Base-by-base conservation (phyloP, 345 rosid genomes). In the Sisymbrium altissimum region DNA sequence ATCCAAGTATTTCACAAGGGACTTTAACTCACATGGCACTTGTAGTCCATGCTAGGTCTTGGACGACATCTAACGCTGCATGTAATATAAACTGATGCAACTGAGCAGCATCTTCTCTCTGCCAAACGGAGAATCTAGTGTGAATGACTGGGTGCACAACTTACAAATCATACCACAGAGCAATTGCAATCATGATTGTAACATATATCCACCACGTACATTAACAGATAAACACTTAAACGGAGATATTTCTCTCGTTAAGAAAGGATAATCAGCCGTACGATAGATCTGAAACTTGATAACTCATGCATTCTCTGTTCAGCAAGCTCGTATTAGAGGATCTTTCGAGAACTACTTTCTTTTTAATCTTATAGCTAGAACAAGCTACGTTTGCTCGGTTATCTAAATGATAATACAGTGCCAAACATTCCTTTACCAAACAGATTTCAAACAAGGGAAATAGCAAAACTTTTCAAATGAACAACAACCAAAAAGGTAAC, bases 61-160 rank as follows among this genome's bases (percentile, higher is more conserved):
- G 98, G 71, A 90, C 99, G 56, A 96, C 83, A 83, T 96, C 97
- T 73, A 92, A 76, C 9, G 99, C 97, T 5, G 98, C 98, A 57
- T 96, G 99, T 65, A 96, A 82, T 44, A 96, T 77, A 75, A 96
- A 96, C 44, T 96, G 99, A 74, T 90, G 97, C 82, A 92, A 68
- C 79, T 96, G 97, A 21, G 98, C 90, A 70, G 98, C 96, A 82
- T 96, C 99, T 88, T 96, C 98, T 86, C 97, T 92, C 99, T 96
- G 81, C 44, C 74, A 77, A 25, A 69, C 9, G 4, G n/a, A 35
- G 17, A 75, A 12, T 43, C 46, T 50, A 12, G 13, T 74, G 66
- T 81, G 9, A 35, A 66, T 18, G 52, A 45, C 30, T 35, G 38
- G 15, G 40, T 60, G 18, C 6, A 33, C 15, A 48, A 14, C 33